Conservation (phyloP, 2,329 filamentous ascomycete genomes). For the Aspergillus nomiae region DNA sequence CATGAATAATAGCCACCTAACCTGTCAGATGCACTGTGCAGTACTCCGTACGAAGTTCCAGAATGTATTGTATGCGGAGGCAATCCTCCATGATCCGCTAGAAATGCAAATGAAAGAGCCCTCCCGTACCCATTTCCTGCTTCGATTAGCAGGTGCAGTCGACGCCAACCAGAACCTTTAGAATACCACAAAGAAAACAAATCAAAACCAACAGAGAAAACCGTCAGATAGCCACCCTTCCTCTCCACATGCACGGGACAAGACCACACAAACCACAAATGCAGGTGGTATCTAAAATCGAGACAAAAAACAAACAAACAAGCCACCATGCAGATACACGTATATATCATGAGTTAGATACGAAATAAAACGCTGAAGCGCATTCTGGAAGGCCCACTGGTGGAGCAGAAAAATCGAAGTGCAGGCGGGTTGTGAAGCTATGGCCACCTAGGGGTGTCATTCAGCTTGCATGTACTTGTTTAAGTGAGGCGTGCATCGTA, state of each 20-base stretch:
- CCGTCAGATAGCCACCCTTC: constrained; percentile 16
- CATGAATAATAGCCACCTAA: neutral
- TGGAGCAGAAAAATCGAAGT: neutral
- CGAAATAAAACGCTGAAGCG: neutral
- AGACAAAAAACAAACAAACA: constrained; percentile 8
- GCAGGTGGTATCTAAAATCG: constrained; percentile 11
- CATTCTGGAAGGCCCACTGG: neutral
- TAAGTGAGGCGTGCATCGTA: neutral
- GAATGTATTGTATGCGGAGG: constrained; percentile 11
- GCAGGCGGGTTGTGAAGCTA: neutral
- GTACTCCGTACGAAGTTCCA: constrained; percentile 7
- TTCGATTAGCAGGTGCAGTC: constrained; percentile 9
- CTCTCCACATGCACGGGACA: constrained; percentile 8
- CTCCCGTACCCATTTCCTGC: constrained; percentile 17
- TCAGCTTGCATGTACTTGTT: neutral
- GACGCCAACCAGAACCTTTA: constrained; percentile 15
- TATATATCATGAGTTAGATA: neutral
- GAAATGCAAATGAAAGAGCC: constrained; percentile 26
- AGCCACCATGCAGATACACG: constrained; percentile 11
- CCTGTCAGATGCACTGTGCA: neutral
- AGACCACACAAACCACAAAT: constrained; percentile 10
- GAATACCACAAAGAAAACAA: neutral
- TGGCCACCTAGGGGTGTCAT: neutral
- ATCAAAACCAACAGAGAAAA: constrained; percentile 4
- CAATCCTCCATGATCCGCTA: constrained; percentile 17